A percentile compares a stretch with the other conserved stretches of the same genome.
These are phyloP conservation scores for Trichoderma harzianum DNA, from an alignment of 2,329 filamentous ascomycete species.

Conservation along the genomic window DNA sequence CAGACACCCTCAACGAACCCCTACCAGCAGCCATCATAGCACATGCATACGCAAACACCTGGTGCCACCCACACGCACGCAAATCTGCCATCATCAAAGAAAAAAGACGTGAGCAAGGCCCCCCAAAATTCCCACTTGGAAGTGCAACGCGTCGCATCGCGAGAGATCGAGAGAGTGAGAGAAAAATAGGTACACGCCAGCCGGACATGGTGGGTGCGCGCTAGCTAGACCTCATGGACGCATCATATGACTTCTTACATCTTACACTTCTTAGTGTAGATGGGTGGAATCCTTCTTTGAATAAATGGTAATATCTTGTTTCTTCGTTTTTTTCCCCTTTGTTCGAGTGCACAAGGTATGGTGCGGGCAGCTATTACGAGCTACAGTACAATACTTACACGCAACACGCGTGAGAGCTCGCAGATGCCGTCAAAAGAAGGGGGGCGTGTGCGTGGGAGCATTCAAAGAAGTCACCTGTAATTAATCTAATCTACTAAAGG, in stretches of 20 bases:
- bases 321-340: not conserved
- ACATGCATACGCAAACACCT: slow-evolving; percentile 3
- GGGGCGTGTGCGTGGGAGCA: not conserved
- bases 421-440: not conserved
- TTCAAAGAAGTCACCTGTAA: not conserved
- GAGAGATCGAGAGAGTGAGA: not conserved
- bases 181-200: not conserved
- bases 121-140: not conserved
- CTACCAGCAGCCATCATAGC: not conserved
- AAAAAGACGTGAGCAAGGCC: not conserved
- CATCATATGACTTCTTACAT: slow-evolving; percentile 22
- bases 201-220: slow-evolving; percentile 15
- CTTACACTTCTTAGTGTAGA: not conserved
- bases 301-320: not conserved
- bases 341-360: not conserved
- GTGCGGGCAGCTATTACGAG: not conserved
- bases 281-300: not conserved
- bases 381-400: not conserved
- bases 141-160: not conserved
- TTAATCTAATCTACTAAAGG: not conserved
- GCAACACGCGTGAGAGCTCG: not conserved
- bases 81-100: not conserved
- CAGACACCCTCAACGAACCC: not conserved
- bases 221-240: slow-evolving; percentile 19
- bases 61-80: not conserved